phyloP scores from a whole-genome alignment of 2,329 filamentous ascomycete species.

The Stagonosporopsis rhizophila region DNA sequence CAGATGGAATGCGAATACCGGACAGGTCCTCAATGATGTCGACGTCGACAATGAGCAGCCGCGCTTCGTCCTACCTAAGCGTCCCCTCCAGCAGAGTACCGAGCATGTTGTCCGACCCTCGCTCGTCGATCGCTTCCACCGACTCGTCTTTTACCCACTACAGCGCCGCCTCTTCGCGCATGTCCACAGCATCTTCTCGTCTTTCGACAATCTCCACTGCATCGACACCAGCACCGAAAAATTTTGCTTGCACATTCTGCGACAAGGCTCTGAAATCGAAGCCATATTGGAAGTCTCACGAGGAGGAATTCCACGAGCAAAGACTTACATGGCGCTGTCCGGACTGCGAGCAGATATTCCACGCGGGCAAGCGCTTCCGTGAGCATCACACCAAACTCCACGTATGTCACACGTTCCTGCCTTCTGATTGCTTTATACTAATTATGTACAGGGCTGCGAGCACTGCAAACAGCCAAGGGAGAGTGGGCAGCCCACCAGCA shows the following conservation, averaged over 20 bases:
- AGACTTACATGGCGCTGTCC: constrained; percentile 72
- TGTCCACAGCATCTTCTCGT: constrained; percentile 48
- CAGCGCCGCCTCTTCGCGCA: constrained; percentile 46
- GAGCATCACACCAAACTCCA: constrained; percentile 72
- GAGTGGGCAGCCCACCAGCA: constrained; percentile 59
- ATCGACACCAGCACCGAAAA: constrained; percentile 46
- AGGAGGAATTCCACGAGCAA: constrained; percentile 73
- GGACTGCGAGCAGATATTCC: constrained; percentile 72
- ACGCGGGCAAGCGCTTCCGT: constrained; percentile 72
- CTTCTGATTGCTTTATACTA: constrained; percentile 14
- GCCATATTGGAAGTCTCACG: constrained; percentile 74
- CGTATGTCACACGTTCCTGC: constrained; percentile 48
- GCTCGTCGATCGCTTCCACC: constrained; percentile 48
- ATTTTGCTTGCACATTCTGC: constrained; percentile 56
- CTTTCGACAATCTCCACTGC: constrained; percentile 46
- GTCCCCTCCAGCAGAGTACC: constrained; percentile 49
- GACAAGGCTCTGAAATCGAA: constrained; percentile 73
- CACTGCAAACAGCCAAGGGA: constrained; percentile 71
- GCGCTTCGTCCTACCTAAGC: constrained; percentile 47
- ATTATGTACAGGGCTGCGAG: constrained; percentile 58
- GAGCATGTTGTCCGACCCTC: constrained; percentile 47
- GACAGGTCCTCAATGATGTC: constrained; percentile 45
- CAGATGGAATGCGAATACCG: constrained; percentile 47
- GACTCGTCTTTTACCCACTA: constrained; percentile 49
- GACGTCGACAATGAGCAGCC: constrained; percentile 46